Percentiles rank a stretch among this genome's conserved stretches.
Evolutionary conservation across 345 rosid genomes (phyloP).

Genomic region (Excoecaria agallocha): DNA sequence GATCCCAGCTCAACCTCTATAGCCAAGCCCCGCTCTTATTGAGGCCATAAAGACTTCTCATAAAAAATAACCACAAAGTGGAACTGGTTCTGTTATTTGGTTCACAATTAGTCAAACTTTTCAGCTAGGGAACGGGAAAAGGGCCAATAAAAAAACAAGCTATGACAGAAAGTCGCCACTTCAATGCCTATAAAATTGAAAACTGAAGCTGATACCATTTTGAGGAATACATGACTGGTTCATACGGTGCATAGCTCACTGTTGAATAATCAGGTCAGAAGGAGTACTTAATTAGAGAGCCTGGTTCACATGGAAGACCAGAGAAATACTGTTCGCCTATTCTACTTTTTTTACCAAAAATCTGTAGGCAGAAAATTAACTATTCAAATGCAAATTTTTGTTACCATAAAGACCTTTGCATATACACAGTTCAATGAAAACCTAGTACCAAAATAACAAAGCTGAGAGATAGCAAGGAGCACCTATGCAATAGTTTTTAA

Average conservation of each 20-base stretch:
- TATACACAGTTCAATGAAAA: background rate
- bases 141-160: background rate
- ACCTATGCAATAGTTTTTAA: background rate
- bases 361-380: background rate
- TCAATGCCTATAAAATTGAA: background rate
- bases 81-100: background rate
- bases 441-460: background rate
- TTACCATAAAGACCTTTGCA: background rate
- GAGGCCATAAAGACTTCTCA: background rate
- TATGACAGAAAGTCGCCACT: background rate
- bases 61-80: background rate
- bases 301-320: background rate
- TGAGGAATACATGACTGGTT: background rate
- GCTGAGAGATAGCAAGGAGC: background rate
- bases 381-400: background rate
- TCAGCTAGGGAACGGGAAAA: background rate
- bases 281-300: background rate
- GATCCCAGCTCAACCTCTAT: background rate
- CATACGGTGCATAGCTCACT: background rate
- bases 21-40: background rate
- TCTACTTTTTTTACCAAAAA: background rate
- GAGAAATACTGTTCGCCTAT: background rate
- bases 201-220: background rate
- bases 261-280: background rate
- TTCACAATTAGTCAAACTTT: background rate